Conservation (phyloP, 192 early-diverging fungal genomes). For the Obelidium mucronatum region DNA sequence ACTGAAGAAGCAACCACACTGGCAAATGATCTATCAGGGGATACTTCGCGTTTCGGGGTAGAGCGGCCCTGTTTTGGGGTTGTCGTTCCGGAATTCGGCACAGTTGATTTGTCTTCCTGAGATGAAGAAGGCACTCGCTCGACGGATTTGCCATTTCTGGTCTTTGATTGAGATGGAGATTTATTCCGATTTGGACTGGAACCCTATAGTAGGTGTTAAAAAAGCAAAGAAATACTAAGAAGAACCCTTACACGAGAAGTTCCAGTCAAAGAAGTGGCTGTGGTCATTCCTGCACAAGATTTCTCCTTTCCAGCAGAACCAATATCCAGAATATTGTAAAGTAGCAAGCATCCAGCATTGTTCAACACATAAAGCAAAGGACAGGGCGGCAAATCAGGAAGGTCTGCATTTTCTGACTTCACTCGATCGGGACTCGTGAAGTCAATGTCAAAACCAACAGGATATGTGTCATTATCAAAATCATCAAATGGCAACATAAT, state of each 20-base stretch:
- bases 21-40: background rate
- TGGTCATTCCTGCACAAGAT: constrained; percentile 3
- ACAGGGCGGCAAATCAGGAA: constrained; percentile 11
- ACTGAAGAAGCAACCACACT: background rate
- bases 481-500: constrained; percentile 59
- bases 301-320: background rate
- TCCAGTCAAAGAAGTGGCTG: background rate
- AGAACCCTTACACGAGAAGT: background rate
- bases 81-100: too few species aligned
- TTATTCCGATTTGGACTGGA: background rate
- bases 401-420: background rate
- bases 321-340: constrained; percentile 10
- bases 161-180: too few species aligned
- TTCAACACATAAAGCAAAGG: constrained; percentile 30
- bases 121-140: too few species aligned
- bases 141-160: too few species aligned
- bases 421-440: constrained; percentile 59
- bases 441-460: constrained; percentile 80
- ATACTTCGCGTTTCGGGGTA: background rate
- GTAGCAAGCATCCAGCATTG: constrained; percentile 21
- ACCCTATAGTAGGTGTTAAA: too few species aligned
- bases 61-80: background rate
- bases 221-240: too few species aligned
- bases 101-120: too few species aligned
- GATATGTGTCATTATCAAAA: constrained; percentile 67